Conservation (phyloP, 768 basidiomycete genomes). For the Pholiota molesta region DNA sequence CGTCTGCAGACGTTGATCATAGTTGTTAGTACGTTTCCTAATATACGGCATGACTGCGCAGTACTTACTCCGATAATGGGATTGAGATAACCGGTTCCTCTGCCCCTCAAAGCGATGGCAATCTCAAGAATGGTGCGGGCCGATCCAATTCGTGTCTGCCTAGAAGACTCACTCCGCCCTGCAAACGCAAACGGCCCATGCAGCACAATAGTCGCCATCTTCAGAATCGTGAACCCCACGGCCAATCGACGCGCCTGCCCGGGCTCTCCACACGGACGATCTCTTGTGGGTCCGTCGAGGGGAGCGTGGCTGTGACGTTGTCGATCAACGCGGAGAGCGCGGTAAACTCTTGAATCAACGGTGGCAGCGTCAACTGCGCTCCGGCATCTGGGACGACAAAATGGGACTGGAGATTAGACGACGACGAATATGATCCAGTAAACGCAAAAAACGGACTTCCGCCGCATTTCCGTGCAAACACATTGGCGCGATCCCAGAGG, state of each 20-base stretch:
- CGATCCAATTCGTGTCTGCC: conserved; percentile 22
- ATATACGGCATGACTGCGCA: not conserved
- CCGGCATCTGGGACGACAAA: conserved; percentile 6
- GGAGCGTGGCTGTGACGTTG: conserved; percentile 17
- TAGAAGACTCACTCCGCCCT: conserved; percentile 23
- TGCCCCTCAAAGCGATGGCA: conserved; percentile 18
- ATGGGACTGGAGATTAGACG: conserved; percentile 3
- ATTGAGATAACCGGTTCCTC: conserved; percentile 25
- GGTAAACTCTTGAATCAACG: conserved; percentile 26
- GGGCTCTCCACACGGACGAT: conserved; percentile 17
- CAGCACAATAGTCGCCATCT: conserved; percentile 39
- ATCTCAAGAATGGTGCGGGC: conserved; percentile 25
- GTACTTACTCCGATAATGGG: conserved; percentile 34
- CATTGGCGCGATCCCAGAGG: conserved; percentile 36
- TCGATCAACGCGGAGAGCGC: conserved; percentile 26
- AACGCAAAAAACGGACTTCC: conserved; percentile 28
- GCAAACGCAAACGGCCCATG: conserved; percentile 30
- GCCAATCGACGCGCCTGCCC: conserved; percentile 26
- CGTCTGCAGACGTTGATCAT: conserved; percentile 14
- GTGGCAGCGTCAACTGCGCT: conserved; percentile 16
- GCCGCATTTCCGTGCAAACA: conserved; percentile 28
- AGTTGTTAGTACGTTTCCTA: not conserved
- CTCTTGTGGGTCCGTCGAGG: conserved; percentile 16
- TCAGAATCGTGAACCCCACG: conserved; percentile 37
- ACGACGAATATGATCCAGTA: not conserved